phyloP scores from a whole-genome alignment of 345 rosid genomes.

The Bruguiera gymnorhiza region DNA sequence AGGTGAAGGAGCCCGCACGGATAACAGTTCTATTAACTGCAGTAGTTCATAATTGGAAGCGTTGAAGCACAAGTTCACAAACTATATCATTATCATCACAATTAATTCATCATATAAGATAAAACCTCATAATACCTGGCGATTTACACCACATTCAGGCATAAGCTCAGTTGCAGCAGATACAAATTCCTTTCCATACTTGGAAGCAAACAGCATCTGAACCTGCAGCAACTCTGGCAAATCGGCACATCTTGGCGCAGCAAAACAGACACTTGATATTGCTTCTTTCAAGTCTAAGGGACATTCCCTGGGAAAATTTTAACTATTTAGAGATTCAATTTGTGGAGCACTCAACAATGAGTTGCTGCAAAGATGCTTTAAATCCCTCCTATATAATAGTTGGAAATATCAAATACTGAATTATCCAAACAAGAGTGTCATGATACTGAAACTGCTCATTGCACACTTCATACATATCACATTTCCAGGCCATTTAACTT shows the following conservation, averaged over 20 bases:
- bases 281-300: conserved; percentile 96
- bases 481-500: not conserved
- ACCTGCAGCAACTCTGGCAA: conserved; percentile 87
- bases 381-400: not conserved
- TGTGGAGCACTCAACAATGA: not conserved
- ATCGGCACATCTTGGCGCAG: conserved; percentile 98
- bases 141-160: conserved; percentile 96
- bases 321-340: conserved; percentile 9
- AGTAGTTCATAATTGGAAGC: conserved; percentile 12
- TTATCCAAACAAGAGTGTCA: not conserved
- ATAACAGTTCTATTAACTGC: conserved; percentile 85
- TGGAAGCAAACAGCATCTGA: conserved; percentile 71
- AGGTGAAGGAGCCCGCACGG: conserved; percentile 81
- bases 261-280: conserved; percentile 88
- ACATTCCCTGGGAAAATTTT: conserved; percentile 68
- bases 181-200: conserved; percentile 88
- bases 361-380: not conserved
- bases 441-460: not conserved
- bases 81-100: not conserved
- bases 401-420: not conserved
- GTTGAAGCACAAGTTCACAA: not conserved
- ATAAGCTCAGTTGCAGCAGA: conserved; percentile 89
- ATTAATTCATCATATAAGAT: conserved; percentile 5
- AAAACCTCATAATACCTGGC: conserved; percentile 55
- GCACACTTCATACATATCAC: not conserved